Conservation (phyloP, 1,139 yeast species). For the Candida tropicalis region DNA sequence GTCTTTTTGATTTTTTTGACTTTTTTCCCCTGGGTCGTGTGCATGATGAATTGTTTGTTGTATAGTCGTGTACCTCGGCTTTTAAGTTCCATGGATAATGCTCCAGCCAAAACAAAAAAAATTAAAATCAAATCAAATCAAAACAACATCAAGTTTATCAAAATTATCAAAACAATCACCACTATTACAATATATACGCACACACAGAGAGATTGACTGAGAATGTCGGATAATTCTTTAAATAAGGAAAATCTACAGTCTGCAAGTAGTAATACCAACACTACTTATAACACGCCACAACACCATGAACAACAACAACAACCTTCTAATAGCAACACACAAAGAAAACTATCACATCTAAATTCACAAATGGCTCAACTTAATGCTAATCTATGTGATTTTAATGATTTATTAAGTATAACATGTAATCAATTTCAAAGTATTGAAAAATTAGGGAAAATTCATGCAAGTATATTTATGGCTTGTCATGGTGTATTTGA, state of each 20-base stretch:
- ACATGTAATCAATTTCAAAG: conserved; percentile 60
- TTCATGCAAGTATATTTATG: conserved; percentile 67
- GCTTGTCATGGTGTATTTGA: conserved; percentile 66
- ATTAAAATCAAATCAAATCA: conserved; percentile 1
- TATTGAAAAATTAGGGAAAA: conserved; percentile 58
- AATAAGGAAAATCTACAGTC: not conserved
- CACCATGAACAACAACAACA: conserved; percentile 1
- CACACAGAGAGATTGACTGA: too few relatives aligned
- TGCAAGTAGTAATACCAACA: too few relatives aligned
- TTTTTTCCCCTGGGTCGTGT: too few relatives aligned
- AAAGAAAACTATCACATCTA: conserved; percentile 60
- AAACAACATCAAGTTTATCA: too few relatives aligned
- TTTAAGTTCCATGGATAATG: conserved; percentile 2
- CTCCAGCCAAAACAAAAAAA: not conserved
- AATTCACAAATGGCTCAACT: conserved; percentile 66
- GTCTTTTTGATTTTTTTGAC: not conserved
- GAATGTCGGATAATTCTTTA: not conserved
- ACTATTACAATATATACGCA: not conserved
- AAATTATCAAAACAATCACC: not conserved
- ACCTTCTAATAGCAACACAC: conserved; percentile 8
- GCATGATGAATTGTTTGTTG: too few relatives aligned
- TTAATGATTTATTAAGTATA: conserved; percentile 55
- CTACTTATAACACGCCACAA: not conserved
- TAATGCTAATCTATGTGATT: conserved; percentile 59
- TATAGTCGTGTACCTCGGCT: too few relatives aligned